These are phyloP conservation scores for Elsinoe fawcettii DNA, from an alignment of 2,329 filamentous ascomycete genomes.

Conservation along the genomic window DNA sequence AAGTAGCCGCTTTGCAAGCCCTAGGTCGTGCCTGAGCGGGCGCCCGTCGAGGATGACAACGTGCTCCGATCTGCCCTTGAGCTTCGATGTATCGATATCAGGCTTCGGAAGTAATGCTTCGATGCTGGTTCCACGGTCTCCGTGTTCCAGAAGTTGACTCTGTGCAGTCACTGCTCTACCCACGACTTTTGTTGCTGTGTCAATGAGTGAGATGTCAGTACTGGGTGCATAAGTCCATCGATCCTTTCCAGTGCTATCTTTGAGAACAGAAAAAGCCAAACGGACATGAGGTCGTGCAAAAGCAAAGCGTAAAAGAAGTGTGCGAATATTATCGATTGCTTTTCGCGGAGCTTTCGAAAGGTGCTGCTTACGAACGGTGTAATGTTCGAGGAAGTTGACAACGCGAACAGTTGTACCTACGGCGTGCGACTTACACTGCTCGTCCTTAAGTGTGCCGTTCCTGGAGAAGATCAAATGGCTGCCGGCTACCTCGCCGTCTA, in stretches of 20 bases:
- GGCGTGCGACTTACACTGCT: slow-evolving; percentile 46
- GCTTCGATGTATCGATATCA: slow-evolving; percentile 36
- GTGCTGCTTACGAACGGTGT: slow-evolving; percentile 57
- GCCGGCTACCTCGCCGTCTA: slow-evolving; percentile 53
- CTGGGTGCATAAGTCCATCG: slow-evolving; percentile 59
- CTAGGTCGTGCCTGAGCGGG: slow-evolving; percentile 50
- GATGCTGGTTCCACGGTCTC: slow-evolving; percentile 40
- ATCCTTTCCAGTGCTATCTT: slow-evolving; percentile 42
- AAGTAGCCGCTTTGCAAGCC: slow-evolving; percentile 53
- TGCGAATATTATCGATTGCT: slow-evolving; percentile 50
- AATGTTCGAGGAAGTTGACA: slow-evolving; percentile 48
- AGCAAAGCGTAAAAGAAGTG: slow-evolving; percentile 56
- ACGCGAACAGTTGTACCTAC: slow-evolving; percentile 63
- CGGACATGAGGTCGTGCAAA: slow-evolving; percentile 57
- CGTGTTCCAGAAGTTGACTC: slow-evolving; percentile 40
- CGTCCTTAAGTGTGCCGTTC: slow-evolving; percentile 36
- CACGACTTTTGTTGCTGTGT: slow-evolving; percentile 56
- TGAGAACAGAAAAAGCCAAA: slow-evolving; percentile 53
- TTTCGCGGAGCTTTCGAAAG: slow-evolving; percentile 52
- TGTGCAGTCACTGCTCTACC: slow-evolving; percentile 49
- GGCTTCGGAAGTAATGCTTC: slow-evolving; percentile 52
- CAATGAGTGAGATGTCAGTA: slow-evolving; percentile 41
- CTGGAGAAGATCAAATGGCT: slow-evolving; percentile 44
- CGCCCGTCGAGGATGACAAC: slow-evolving; percentile 58
- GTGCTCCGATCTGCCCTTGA: slow-evolving; percentile 43